Evolutionary conservation across 345 rosid species (phyloP), one percentile per base, ranked within the genome.

Genomic region (Linum trigynum): DNA sequence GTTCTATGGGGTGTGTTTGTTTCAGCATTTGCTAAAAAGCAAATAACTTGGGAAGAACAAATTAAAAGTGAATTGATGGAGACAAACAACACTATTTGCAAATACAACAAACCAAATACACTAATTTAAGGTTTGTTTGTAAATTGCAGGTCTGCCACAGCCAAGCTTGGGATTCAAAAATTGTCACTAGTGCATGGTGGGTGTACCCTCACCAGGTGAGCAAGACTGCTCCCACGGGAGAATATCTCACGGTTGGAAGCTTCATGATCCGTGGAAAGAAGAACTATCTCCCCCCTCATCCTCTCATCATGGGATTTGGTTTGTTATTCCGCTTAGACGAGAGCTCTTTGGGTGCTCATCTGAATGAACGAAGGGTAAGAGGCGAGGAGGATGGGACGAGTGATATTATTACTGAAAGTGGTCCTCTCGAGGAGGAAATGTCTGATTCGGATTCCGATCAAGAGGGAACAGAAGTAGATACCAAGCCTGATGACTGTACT

Each of bases 131-230:
- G 32, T 23, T 23, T 23, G 32, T 23, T 23, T 23, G 59, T 71
- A 37, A 64, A 69, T 55, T 79, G 71, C 72, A 90, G 99, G 99
- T 94, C 71, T 94, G 97, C 75, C 96, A 90, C 65, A 90, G 99
- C 78, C 88, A 88, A 72, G 99, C 97, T 64, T 94, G 99, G 99
- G 91, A 94, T 78, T 94, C 97, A 36, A 94, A 94, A 83, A 90
- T 94, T 72, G 89, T 94, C 65, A 90, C 99, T 62, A 90, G 99
- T 65, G 99, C 97, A 69, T 94, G 99, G 97, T 94, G 99, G 99
- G 99, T 94, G 59, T 83, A 88, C 77, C 97, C 96, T 75, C 86
- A 84, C 77, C 99, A 94, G 75, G 99, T 94, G 72, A 94, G 86
- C 79, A 94, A 94, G 86, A 90, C 96, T 72, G 99, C 99, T 71